These are phyloP conservation scores for Aspergillus ellipticus DNA, from an alignment of 495 filamentous ascomycete species.

Conservation along the genomic window DNA sequence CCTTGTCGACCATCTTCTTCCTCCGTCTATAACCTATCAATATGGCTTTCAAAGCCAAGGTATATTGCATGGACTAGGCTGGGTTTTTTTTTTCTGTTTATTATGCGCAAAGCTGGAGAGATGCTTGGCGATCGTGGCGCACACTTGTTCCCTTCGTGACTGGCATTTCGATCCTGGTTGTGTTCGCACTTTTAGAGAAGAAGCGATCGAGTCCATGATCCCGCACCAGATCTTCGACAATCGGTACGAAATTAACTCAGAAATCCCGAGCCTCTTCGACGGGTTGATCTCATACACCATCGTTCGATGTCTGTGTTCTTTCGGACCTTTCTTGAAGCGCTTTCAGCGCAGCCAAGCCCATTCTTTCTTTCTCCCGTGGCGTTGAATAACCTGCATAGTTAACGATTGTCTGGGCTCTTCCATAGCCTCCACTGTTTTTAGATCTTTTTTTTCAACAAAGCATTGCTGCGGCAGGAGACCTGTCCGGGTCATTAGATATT, in stretches of 20 bases:
- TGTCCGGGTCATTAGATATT: not conserved
- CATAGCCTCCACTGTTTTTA: not conserved
- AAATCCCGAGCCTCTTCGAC: no score
- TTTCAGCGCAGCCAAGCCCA: no score
- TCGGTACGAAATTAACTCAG: not conserved
- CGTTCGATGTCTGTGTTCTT: no score
- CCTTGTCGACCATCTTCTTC: not conserved
- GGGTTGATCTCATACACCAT: no score
- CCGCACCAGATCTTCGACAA: constrained; percentile 1
- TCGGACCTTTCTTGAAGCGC: no score
- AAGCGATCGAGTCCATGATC: not conserved
- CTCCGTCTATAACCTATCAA: not conserved
- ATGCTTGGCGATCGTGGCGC: not conserved
- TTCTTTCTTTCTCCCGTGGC: no score
- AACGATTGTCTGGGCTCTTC: no score
- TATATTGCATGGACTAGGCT: not conserved
- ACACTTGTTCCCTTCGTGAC: not conserved
- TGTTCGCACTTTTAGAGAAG: not conserved
- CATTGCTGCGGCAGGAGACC: not conserved
- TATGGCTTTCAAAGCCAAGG: not conserved
- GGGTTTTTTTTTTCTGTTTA: not conserved
- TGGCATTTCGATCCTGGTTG: not conserved
- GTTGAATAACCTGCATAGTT: no score
- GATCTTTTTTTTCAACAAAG: not conserved
- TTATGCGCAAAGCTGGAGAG: not conserved